A percentile compares a stretch with the other conserved stretches of the same genome.
Conservation (phyloP, 73 alveolate species). For the Tetrahymena borealis region DNA sequence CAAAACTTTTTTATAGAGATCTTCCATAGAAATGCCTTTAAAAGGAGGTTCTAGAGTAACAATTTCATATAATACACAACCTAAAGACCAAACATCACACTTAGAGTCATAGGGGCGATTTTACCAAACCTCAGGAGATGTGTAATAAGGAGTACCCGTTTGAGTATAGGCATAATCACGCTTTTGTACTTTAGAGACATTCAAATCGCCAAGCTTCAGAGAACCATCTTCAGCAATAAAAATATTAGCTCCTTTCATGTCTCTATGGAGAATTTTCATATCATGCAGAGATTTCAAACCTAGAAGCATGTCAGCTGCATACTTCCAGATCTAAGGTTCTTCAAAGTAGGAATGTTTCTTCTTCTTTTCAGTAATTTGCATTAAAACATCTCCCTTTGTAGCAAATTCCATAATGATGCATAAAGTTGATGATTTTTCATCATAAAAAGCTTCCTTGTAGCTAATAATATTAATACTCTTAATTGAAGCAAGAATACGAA, state of each 20-base stretch:
- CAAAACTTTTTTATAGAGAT: constrained; percentile 44
- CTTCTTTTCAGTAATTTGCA: constrained; percentile 61
- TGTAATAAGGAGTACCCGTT: constrained; percentile 63
- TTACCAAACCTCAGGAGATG: constrained; percentile 64
- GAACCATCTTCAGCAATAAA: constrained; percentile 72
- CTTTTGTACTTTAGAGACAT: constrained; percentile 58
- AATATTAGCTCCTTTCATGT: constrained; percentile 67
- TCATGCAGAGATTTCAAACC: constrained; percentile 60
- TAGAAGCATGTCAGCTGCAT: constrained; percentile 19
- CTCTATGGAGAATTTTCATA: constrained; percentile 54
- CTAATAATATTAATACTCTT: constrained; percentile 22
- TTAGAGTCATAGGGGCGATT: constrained; percentile 51
- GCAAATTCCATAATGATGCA: constrained; percentile 94
- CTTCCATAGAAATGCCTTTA: constrained; percentile 68
- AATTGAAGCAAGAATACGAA: constrained; percentile 43
- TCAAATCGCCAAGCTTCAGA: constrained; percentile 58
- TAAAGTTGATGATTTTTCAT: constrained; percentile 51
- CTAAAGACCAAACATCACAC: constrained; percentile 62
- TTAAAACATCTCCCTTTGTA: constrained; percentile 86
- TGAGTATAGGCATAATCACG: constrained; percentile 51
- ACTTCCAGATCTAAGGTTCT: constrained; percentile 83
- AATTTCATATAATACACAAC: constrained; percentile 62
- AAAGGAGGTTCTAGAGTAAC: constrained; percentile 64
- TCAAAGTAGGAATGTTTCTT: constrained; percentile 68
- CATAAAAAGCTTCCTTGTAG: constrained; percentile 47